Evolutionary conservation across 2,329 filamentous ascomycete genomes (phyloP).

Genomic region (Talaromyces sp.): DNA sequence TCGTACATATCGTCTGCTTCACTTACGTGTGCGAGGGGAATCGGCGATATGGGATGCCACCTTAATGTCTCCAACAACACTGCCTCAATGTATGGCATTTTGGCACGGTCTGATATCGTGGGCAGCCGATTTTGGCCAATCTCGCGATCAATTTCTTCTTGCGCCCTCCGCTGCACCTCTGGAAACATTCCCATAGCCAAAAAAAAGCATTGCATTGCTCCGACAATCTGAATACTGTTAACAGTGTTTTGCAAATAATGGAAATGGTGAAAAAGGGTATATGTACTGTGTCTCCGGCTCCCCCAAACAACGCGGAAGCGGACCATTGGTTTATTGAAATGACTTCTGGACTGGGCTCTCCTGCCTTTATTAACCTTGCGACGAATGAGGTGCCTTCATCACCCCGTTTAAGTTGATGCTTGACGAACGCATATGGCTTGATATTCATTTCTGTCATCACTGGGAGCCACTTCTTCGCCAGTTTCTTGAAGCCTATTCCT

Average conservation of each 20-base stretch:
- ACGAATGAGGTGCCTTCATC: slow-evolving; percentile 18
- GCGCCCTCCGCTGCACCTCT: slow-evolving; percentile 30
- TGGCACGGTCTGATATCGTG: slow-evolving; percentile 20
- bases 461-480: slow-evolving; percentile 30
- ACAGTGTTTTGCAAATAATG: not conserved
- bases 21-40: slow-evolving; percentile 42
- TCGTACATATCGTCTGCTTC: slow-evolving; percentile 52
- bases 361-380: slow-evolving; percentile 20
- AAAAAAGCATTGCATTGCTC: not conserved
- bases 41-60: slow-evolving; percentile 35
- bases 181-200: slow-evolving; percentile 17
- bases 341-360: slow-evolving; percentile 21
- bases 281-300: slow-evolving; percentile 35
- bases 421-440: slow-evolving; percentile 39
- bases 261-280: not conserved
- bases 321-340: slow-evolving; percentile 36
- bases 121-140: slow-evolving; percentile 23
- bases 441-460: slow-evolving; percentile 26
- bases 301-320: slow-evolving; percentile 36
- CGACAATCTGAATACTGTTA: not conserved
- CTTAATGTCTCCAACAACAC: slow-evolving; percentile 24
- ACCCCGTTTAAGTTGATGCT: slow-evolving; percentile 29
- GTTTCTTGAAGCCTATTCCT: slow-evolving; percentile 40
- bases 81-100: slow-evolving; percentile 25
- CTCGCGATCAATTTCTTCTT: slow-evolving; percentile 26